Evolutionary conservation across 805 yeast species (phyloP).

Genomic region (Torulaspora indica): DNA sequence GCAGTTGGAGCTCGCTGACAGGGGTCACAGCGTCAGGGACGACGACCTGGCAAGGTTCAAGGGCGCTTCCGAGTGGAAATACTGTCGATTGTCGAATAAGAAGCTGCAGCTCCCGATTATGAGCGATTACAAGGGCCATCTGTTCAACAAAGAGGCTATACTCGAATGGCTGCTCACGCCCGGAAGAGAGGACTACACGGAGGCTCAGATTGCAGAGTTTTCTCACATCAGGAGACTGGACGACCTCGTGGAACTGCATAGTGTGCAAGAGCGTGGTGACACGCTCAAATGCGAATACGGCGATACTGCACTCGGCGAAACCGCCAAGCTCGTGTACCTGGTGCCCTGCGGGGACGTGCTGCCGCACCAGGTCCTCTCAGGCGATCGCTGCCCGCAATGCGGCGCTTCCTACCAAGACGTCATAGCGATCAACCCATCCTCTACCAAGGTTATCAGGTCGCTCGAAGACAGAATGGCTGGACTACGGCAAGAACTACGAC

Average conservation of each 20-base stretch:
- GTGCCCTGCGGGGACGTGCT: conserved; percentile 45
- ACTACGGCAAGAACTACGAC: conserved; percentile 27
- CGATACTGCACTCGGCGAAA: conserved; percentile 36
- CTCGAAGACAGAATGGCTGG: conserved; percentile 24
- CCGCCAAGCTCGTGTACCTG: conserved; percentile 41
- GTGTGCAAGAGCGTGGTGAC: conserved; percentile 21
- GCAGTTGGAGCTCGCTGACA: conserved; percentile 28
- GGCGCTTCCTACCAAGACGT: conserved; percentile 25
- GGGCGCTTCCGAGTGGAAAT: conserved; percentile 38
- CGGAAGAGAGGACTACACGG: conserved; percentile 25
- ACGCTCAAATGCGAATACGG: conserved; percentile 19
- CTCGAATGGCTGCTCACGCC: conserved; percentile 49
- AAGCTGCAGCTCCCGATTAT: conserved; percentile 51
- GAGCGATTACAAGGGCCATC: conserved; percentile 61
- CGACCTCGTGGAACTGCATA: conserved; percentile 44
- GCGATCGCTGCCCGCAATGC: conserved; percentile 43
- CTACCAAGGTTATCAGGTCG: conserved; percentile 18
- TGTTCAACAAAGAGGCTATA: conserved; percentile 61
- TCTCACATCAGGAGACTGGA: conserved; percentile 39
- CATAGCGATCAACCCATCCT: conserved; percentile 38
- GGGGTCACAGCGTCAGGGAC: conserved; percentile 20
- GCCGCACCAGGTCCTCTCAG: conserved; percentile 28
- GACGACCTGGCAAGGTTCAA: conserved; percentile 23
- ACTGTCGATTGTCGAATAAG: conserved; percentile 45
- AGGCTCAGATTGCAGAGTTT: conserved; percentile 26